Percentiles rank a stretch among this genome's conserved stretches.
These are phyloP conservation scores for Bolboschoenus planiculmis DNA, from an alignment of 176 grass and related monocot genomes.

Conservation along the genomic window DNA sequence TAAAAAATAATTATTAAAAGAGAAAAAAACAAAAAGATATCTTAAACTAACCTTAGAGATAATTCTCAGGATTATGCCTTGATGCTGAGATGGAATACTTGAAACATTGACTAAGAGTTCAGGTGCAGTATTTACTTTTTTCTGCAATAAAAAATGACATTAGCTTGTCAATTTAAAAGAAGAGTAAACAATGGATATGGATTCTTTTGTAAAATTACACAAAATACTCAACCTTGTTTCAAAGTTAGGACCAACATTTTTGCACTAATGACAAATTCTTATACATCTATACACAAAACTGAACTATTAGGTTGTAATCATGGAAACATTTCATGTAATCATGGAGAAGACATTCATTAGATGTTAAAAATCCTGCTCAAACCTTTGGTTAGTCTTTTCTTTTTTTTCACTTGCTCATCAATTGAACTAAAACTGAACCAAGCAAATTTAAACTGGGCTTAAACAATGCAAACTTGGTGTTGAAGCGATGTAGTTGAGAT, in stretches of 20 bases:
- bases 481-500: not conserved
- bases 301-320: not conserved
- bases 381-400: not conserved
- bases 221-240: not conserved
- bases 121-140: conserved; percentile 63
- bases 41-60: conserved; percentile 57
- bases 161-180: conserved; percentile 13
- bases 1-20: not conserved
- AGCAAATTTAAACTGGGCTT: not conserved
- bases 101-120: conserved; percentile 71
- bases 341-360: not conserved
- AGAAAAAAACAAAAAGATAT: not conserved
- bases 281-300: not conserved
- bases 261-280: not conserved
- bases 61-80: conserved; percentile 79
- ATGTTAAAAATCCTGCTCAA: not conserved
- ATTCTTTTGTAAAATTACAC: not conserved
- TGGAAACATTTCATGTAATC: not conserved
- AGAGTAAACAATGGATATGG: not conserved
- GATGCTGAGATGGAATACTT: conserved; percentile 66
- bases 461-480: not conserved
- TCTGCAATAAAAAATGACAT: conserved; percentile 35
- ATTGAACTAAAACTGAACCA: not conserved
- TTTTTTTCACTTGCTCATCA: not conserved
- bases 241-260: not conserved